Evolutionary conservation across 202 grass and related monocot genomes (phyloP).

Genomic region (Digitaria exilis): DNA sequence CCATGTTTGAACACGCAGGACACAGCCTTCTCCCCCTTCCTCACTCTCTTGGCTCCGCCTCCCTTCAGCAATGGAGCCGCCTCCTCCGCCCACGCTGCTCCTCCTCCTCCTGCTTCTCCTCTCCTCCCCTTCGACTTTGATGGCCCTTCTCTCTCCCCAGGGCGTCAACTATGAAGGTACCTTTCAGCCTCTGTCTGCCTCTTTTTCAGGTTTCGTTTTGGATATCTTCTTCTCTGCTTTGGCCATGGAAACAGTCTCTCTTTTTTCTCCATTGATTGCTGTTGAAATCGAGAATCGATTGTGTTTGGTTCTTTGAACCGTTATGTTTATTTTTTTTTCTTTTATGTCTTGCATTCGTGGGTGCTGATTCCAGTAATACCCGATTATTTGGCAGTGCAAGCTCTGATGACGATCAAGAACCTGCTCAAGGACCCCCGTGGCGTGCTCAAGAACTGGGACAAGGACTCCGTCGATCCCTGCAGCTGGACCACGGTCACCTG

Average conservation of each 20-base stretch:
- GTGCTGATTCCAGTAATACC: background rate
- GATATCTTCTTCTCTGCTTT: background rate
- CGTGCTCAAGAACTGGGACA: constrained; percentile 84
- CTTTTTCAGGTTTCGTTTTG: background rate
- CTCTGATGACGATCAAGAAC: constrained; percentile 76
- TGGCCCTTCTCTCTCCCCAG: constrained; percentile 65
- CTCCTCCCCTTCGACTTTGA: constrained; percentile 34
- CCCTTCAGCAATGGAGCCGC: constrained; percentile 56
- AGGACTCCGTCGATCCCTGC: constrained; percentile 84
- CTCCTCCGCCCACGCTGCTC: background rate
- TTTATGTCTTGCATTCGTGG: background rate
- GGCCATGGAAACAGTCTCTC: background rate
- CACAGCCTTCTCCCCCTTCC: background rate
- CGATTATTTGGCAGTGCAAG: constrained; percentile 55
- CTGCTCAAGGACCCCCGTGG: constrained; percentile 72
- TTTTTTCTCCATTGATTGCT: no score
- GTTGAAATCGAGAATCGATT: background rate
- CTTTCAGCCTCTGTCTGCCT: background rate
- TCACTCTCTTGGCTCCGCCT: background rate
- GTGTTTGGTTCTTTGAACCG: background rate
- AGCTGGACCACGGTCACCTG: constrained; percentile 80
- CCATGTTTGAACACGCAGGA: constrained; percentile 42
- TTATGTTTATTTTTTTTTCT: no score
- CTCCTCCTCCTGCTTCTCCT: constrained; percentile 43
- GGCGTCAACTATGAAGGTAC: constrained; percentile 71